phyloP scores from a whole-genome alignment of 2,329 filamentous ascomycete genomes.

The Diaporthe ampelina region DNA sequence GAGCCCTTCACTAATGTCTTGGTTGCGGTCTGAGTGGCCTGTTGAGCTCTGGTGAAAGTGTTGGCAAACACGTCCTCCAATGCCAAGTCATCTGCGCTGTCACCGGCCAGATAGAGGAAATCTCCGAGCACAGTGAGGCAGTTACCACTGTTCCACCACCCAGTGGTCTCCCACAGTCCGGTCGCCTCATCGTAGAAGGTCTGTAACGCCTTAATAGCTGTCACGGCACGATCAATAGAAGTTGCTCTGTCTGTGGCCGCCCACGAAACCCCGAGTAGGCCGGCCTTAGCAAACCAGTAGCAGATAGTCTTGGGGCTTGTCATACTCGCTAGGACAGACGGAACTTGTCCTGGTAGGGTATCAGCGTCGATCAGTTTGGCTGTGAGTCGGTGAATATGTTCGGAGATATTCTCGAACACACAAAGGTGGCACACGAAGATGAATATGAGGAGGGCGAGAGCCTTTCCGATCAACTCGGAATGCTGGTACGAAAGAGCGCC shows the following conservation, averaged over 20 bases:
- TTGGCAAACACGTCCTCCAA: slow-evolving; percentile 58
- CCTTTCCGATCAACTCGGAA: not conserved
- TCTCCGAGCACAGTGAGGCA: slow-evolving; percentile 74
- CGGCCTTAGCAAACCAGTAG: slow-evolving; percentile 11
- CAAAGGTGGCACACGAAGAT: not conserved
- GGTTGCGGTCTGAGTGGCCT: slow-evolving; percentile 51
- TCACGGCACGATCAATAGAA: slow-evolving; percentile 53
- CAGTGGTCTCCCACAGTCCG: slow-evolving; percentile 74
- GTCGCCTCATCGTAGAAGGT: slow-evolving; percentile 71
- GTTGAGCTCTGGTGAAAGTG: slow-evolving; percentile 62
- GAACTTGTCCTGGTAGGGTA: not conserved
- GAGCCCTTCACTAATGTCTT: slow-evolving; percentile 52
- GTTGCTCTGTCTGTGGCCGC: slow-evolving; percentile 40
- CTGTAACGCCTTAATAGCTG: slow-evolving; percentile 63
- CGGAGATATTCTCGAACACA: not conserved
- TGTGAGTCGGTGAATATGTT: not conserved
- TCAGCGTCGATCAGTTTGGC: not conserved
- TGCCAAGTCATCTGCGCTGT: slow-evolving; percentile 54
- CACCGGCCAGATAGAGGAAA: slow-evolving; percentile 55
- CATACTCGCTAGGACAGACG: not conserved
- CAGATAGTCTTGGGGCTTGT: not conserved
- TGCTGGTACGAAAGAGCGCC: not conserved
- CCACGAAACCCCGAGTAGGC: slow-evolving; percentile 18
- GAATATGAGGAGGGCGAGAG: not conserved
- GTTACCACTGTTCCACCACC: slow-evolving; percentile 84